Evolutionary conservation across 352 stramenopile genomes (phyloP).

Genomic region (Pythium dissotocum): DNA sequence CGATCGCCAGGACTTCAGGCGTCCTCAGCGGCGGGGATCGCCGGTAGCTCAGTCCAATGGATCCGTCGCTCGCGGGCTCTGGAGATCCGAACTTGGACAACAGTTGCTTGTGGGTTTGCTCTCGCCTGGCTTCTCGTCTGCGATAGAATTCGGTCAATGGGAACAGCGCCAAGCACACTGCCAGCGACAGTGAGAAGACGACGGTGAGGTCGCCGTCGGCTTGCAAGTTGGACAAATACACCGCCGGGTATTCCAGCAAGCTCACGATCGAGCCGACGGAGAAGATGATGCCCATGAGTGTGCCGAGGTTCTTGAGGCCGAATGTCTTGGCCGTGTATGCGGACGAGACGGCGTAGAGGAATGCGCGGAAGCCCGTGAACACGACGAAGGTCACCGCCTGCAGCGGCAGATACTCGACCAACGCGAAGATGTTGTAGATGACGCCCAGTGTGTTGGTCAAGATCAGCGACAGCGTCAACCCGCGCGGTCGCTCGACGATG

Average conservation of each 20-base stretch:
- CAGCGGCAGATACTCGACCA: conserved; percentile 61
- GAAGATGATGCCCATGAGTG: conserved; percentile 83
- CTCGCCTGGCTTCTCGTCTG: conserved; percentile 32
- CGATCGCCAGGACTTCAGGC: background rate
- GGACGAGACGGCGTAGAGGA: conserved; percentile 84
- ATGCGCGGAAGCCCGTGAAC: conserved; percentile 85
- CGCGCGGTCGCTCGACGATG: conserved; percentile 63
- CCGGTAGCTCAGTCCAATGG: conserved; percentile 20
- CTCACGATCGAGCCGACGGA: conserved; percentile 71
- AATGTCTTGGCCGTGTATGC: conserved; percentile 86
- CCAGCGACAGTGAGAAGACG: conserved; percentile 53
- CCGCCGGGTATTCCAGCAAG: conserved; percentile 73
- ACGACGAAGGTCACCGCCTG: conserved; percentile 72
- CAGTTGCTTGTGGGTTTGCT: conserved; percentile 38
- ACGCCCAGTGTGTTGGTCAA: conserved; percentile 73
- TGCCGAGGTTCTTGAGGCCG: conserved; percentile 80
- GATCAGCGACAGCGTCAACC: conserved; percentile 60
- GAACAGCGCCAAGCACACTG: conserved; percentile 55
- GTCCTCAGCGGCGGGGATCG: conserved; percentile 19
- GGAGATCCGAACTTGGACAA: conserved; percentile 22
- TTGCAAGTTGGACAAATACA: conserved; percentile 66
- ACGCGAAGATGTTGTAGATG: conserved; percentile 69
- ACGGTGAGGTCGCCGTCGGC: conserved; percentile 56
- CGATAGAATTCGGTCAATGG: conserved; percentile 48
- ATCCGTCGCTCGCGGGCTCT: background rate